phyloP scores from a whole-genome alignment of 805 yeast species.

The Saccharomycopsis microspora region DNA sequence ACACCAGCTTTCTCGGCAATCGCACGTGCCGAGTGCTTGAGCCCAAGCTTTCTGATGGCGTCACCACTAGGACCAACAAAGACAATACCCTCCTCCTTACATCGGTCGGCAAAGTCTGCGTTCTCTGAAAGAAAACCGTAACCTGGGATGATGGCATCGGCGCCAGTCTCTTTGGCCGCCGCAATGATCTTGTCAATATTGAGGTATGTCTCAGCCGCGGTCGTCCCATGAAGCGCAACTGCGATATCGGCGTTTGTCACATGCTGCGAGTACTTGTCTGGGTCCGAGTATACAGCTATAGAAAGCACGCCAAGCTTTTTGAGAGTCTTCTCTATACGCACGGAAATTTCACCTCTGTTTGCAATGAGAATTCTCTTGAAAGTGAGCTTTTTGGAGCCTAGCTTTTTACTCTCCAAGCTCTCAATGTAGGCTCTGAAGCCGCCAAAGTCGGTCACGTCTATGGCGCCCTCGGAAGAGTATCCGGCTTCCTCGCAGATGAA shows the following conservation, averaged over 20 bases:
- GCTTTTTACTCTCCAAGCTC: slow-evolving; percentile 18
- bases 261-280: slow-evolving; percentile 82
- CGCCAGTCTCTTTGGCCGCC: slow-evolving; percentile 74
- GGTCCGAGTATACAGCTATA: slow-evolving; percentile 84
- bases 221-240: slow-evolving; percentile 60
- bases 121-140: slow-evolving; percentile 95
- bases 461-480: slow-evolving; percentile 57
- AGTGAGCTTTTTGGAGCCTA: slow-evolving; percentile 18
- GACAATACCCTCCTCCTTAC: slow-evolving; percentile 70
- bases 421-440: slow-evolving; percentile 70
- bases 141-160: slow-evolving; percentile 97
- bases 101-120: slow-evolving; percentile 88
- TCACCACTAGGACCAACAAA: slow-evolving; percentile 97
- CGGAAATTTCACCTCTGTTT: slow-evolving; percentile 97
- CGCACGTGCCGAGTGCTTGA: slow-evolving; percentile 94
- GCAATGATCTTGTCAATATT: slow-evolving; percentile 72
- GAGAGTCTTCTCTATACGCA: slow-evolving; percentile 80
- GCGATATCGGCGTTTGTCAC: slow-evolving; percentile 76
- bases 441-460: slow-evolving; percentile 76
- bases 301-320: slow-evolving; percentile 68
- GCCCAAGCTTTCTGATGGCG: slow-evolving; percentile 81
- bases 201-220: slow-evolving; percentile 88
- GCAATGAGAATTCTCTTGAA: slow-evolving; percentile 64
- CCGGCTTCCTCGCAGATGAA: slow-evolving; percentile 92
- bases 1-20: slow-evolving; percentile 88